Evolutionary conservation across 345 rosid genomes (phyloP).

Genomic region (Eucalyptus curtisii): DNA sequence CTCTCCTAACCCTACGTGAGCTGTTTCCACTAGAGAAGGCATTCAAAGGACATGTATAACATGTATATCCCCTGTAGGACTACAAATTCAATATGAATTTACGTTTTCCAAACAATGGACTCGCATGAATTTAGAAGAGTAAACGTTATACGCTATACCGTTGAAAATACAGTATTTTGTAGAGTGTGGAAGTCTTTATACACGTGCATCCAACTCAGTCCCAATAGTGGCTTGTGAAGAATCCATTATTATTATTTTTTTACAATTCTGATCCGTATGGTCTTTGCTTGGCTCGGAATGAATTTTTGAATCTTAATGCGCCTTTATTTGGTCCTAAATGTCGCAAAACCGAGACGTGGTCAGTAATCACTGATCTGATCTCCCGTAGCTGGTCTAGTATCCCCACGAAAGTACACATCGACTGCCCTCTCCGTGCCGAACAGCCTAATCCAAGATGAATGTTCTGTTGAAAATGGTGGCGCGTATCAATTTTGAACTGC

Average conservation of each 20-base stretch:
- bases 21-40: not conserved
- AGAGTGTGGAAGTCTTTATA: not conserved
- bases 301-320: not conserved
- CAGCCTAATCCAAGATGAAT: not conserved
- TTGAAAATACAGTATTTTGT: not conserved
- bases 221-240: not conserved
- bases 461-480: not conserved
- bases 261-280: not conserved
- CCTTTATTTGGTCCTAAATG: not conserved
- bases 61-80: not conserved
- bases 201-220: not conserved
- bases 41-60: not conserved
- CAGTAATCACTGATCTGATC: not conserved
- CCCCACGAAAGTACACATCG: not conserved
- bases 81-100: not conserved
- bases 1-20: not conserved
- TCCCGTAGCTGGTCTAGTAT: not conserved
- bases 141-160: not conserved
- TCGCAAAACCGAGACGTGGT: not conserved
- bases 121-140: not conserved
- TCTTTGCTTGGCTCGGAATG: not conserved
- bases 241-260: no score
- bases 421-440: accelerated
- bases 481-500: not conserved
- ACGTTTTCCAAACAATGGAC: not conserved